These are phyloP conservation scores for Mucor mucedo DNA, from an alignment of 371 early-diverging fungal species.

Conservation along the genomic window DNA sequence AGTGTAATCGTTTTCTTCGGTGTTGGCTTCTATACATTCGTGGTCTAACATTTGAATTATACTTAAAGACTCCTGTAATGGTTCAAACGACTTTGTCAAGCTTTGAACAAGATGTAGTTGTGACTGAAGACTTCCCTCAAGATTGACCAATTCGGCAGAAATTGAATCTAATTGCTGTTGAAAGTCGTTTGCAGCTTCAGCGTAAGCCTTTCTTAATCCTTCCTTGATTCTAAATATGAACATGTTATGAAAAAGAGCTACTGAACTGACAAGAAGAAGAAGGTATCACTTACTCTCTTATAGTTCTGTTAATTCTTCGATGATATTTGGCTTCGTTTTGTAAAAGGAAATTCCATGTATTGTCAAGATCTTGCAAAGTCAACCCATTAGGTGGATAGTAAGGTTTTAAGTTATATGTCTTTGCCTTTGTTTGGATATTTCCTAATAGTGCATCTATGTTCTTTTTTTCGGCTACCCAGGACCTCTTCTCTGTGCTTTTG, in stretches of 20 bases:
- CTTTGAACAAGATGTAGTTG: conserved; percentile 73
- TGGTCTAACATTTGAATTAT: conserved; percentile 68
- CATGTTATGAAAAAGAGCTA: not conserved
- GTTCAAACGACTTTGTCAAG: conserved; percentile 40
- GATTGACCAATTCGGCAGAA: conserved; percentile 65
- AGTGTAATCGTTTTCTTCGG: conserved; percentile 94
- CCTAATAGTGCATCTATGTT: conserved; percentile 88
- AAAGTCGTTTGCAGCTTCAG: conserved; percentile 80
- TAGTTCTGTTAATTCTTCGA: conserved; percentile 76
- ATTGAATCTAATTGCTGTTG: conserved; percentile 68
- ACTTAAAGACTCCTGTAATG: conserved; percentile 59
- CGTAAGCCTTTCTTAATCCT: conserved; percentile 70
- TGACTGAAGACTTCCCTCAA: conserved; percentile 77
- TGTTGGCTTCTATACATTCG: conserved; percentile 81
- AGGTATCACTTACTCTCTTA: conserved; percentile 68
- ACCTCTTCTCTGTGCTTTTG: conserved; percentile 82
- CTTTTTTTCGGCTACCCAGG: conserved; percentile 90
- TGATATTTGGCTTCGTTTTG: conserved; percentile 80
- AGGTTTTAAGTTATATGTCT: conserved; percentile 87
- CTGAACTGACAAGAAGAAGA: not conserved
- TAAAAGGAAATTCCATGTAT: conserved; percentile 74
- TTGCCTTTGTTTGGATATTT: conserved; percentile 94
- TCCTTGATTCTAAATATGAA: conserved; percentile 72
- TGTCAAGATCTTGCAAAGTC: conserved; percentile 77
- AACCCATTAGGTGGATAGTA: conserved; percentile 85